phyloP scores from a whole-genome alignment of 2,329 filamentous ascomycete species.

The Akanthomyces lecanii region DNA sequence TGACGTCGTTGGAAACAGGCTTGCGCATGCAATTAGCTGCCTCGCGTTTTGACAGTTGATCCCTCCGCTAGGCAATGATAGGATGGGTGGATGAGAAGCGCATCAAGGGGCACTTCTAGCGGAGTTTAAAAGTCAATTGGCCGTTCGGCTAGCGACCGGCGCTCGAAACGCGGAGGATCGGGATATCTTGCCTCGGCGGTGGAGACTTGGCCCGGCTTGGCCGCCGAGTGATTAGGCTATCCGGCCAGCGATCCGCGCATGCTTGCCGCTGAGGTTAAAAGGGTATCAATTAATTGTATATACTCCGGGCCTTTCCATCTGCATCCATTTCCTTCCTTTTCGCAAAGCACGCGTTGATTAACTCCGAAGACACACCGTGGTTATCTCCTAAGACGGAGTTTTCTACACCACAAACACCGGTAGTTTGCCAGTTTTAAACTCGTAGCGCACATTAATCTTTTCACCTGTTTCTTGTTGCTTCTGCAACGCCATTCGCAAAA shows the following conservation, averaged over 20 bases:
- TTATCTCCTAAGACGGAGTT: too few relatives aligned
- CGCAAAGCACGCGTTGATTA: not conserved
- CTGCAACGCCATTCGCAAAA: slow-evolving; percentile 21
- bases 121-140: not conserved
- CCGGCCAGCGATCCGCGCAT: not conserved
- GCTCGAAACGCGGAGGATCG: not conserved
- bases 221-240: not conserved
- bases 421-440: not conserved
- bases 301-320: not conserved
- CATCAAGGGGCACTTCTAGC: not conserved
- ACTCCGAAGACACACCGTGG: too few relatives aligned
- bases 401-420: slow-evolving; percentile 9
- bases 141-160: not conserved
- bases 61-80: too few relatives aligned
- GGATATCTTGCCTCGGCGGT: not conserved
- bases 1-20: not conserved
- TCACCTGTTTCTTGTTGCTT: slow-evolving; percentile 5
- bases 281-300: too few relatives aligned
- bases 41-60: not conserved
- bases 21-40: not conserved
- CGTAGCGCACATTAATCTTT: slow-evolving; percentile 1
- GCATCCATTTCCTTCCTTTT: too few relatives aligned
- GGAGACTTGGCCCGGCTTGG: not conserved
- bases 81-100: not conserved
- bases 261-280: too few relatives aligned